A percentile compares a stretch with the other conserved stretches of the same genome.
These are phyloP conservation scores for Pythium diclinum DNA, from an alignment of 352 stramenopile species.

Conservation along the genomic window DNA sequence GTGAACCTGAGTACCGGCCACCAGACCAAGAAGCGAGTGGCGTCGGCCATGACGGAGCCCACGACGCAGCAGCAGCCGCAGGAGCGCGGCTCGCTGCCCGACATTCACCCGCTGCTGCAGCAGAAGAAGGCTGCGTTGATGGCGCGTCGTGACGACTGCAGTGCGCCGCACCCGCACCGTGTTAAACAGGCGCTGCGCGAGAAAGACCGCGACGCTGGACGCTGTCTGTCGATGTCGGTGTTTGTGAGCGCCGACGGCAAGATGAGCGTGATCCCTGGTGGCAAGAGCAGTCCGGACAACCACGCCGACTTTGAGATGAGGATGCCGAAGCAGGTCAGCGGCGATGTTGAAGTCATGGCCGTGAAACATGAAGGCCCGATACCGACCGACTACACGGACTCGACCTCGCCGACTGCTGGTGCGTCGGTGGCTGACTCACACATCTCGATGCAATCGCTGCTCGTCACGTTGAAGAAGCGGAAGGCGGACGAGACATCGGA, in stretches of 20 bases:
- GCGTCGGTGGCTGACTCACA: conserved; percentile 14
- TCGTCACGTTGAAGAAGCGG: conserved; percentile 67
- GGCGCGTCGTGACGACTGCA: conserved; percentile 27
- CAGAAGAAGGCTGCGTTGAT: conserved; percentile 34
- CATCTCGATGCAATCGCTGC: conserved; percentile 70
- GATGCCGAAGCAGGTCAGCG: neutral
- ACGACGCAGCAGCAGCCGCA: neutral
- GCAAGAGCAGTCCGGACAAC: conserved; percentile 16
- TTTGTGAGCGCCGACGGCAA: conserved; percentile 28
- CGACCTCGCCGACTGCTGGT: conserved; percentile 1
- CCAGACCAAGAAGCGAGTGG: conserved; percentile 5
- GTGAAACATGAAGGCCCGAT: conserved; percentile 4
- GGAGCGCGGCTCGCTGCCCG: neutral
- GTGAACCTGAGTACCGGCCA: conserved; percentile 55
- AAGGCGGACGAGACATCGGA: conserved; percentile 30
- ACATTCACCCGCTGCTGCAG: conserved; percentile 28
- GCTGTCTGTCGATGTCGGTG: conserved; percentile 33
- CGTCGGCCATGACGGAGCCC: neutral
- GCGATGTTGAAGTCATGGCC: neutral
- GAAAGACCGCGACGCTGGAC: neutral
- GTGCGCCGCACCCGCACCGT: conserved; percentile 19
- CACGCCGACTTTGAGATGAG: conserved; percentile 5
- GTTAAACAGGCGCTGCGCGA: conserved; percentile 10
- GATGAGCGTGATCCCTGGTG: conserved; percentile 10
- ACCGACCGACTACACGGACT: neutral